A percentile compares a stretch with the other conserved stretches of the same genome.
phyloP scores from a whole-genome alignment of 1,284 basidiomycete genomes.

The Athelia psychrophila region DNA sequence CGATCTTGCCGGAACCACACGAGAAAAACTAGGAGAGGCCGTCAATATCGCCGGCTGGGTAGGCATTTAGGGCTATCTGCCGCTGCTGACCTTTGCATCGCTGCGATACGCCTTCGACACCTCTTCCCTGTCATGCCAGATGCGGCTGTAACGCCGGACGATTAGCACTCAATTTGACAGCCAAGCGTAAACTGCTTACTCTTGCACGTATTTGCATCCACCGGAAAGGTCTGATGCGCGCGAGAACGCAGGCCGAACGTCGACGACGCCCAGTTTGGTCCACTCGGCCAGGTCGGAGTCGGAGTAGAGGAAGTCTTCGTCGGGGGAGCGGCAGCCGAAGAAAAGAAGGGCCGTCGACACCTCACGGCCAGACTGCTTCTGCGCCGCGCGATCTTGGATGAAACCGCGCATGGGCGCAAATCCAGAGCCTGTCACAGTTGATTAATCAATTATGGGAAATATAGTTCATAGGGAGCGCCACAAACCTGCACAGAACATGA shows the following conservation, averaged over 20 bases:
- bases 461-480: too few species aligned
- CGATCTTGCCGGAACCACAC: constrained; percentile 40
- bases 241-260: constrained; percentile 50
- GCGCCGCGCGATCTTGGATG: constrained; percentile 49
- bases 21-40: constrained; percentile 38
- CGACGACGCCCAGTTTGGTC: constrained; percentile 41
- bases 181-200: constrained; percentile 30
- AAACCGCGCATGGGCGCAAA: constrained; percentile 54
- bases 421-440: constrained; percentile 33
- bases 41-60: not conserved
- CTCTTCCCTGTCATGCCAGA: constrained; percentile 40
- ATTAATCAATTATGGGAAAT: too few species aligned
- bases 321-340: constrained; percentile 46
- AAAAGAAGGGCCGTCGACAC: constrained; percentile 44
- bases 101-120: constrained; percentile 31
- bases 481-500: constrained; percentile 46
- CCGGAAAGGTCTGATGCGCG: constrained; percentile 31
- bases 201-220: constrained; percentile 49
- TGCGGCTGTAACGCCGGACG: constrained; percentile 33
- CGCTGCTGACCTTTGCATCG: constrained; percentile 24
- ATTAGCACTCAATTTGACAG: too few species aligned
- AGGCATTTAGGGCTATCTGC: not conserved
- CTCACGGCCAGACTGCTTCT: constrained; percentile 41
- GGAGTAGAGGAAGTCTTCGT: constrained; percentile 42
- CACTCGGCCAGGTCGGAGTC: constrained; percentile 42